Evolutionary conservation across 1,284 basidiomycete genomes (phyloP).

Genomic region (Pyrrhoderma lamaoense): DNA sequence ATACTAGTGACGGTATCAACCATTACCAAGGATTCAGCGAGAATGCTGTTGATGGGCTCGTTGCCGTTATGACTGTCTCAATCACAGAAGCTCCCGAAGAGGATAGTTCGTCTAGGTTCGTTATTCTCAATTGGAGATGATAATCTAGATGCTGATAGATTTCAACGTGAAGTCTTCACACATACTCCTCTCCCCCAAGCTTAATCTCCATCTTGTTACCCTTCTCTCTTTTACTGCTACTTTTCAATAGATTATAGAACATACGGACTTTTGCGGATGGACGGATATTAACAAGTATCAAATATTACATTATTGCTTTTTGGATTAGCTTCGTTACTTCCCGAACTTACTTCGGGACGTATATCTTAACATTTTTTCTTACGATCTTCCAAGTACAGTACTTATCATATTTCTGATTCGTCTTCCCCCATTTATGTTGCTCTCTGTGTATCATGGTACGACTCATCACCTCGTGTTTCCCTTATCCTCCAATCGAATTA

Average conservation of each 20-base stretch:
- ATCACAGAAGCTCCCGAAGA: too few species aligned
- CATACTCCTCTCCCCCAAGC: neutral
- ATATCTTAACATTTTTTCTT: neutral
- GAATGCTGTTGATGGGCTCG: constrained; percentile 77
- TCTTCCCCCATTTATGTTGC: neutral
- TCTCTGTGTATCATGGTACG: neutral
- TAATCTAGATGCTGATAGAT: neutral
- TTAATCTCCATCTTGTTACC: constrained; percentile 6
- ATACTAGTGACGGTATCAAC: constrained; percentile 72
- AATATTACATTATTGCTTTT: neutral
- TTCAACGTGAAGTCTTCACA: neutral
- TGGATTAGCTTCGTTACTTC: neutral
- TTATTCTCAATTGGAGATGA: neutral
- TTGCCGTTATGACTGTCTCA: constrained; percentile 70
- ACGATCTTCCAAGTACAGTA: neutral
- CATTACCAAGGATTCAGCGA: constrained; percentile 60
- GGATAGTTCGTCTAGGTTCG: constrained; percentile 8
- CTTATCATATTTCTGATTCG: neutral
- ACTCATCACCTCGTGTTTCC: neutral
- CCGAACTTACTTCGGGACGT: neutral
- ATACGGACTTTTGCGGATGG: neutral
- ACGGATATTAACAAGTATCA: neutral
- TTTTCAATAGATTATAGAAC: constrained; percentile 6
- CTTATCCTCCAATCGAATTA: too few species aligned
- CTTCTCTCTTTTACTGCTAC: constrained; percentile 7